Base-by-base conservation (phyloP, 202 grass and related monocot genomes). In the Elaeis oleifera region DNA sequence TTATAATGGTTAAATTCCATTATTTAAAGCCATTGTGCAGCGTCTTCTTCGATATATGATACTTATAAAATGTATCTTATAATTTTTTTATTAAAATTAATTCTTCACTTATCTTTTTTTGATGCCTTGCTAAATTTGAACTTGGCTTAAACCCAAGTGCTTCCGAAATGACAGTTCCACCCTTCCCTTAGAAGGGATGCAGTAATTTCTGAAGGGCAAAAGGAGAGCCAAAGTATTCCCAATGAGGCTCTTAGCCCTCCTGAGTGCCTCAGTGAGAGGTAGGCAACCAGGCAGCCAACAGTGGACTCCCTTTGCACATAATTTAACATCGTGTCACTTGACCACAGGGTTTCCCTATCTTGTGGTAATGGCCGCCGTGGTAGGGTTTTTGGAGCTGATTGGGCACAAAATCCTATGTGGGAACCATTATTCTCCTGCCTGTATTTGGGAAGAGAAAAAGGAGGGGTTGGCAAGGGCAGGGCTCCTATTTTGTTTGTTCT, bases 191-290 rank as follows among this genome's bases (percentile, higher is more conserved):
- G 36, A 29, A 31, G 57, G 23, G 26, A 36, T 60, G 58, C 23
- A 3, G 15, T 28, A 60, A 36, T 39, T 60, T 60, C 27, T 60
- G n/a, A 17, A 60, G 58, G 5, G 58, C 28, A 19, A 27, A 59
- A 60, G 29, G 58, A 36, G 17, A 60, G 58, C 14, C 23, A 6
- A 60, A 28, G 16, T n/a, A 39, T 60, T 60, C 58, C 58, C 27
- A 18, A 5, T 14, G 2, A 44, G 36, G 36, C 0, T 14, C 11
- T 3, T 27, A 28, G 18, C 17, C 16, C 17, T 17, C 16, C 17
- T 17, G 27, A 44, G 9, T 19, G 27, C 15, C 27, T 21, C 54
- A 18, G 18, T 18, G 4, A n/a, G 57, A 27, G 26, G 57, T 15
- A 32, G 5, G 1, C 29, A 32, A 7, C 57, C 57, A 60, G 25